phyloP scores from a whole-genome alignment of 2,329 filamentous ascomycete genomes.

The Alternaria arbusti region DNA sequence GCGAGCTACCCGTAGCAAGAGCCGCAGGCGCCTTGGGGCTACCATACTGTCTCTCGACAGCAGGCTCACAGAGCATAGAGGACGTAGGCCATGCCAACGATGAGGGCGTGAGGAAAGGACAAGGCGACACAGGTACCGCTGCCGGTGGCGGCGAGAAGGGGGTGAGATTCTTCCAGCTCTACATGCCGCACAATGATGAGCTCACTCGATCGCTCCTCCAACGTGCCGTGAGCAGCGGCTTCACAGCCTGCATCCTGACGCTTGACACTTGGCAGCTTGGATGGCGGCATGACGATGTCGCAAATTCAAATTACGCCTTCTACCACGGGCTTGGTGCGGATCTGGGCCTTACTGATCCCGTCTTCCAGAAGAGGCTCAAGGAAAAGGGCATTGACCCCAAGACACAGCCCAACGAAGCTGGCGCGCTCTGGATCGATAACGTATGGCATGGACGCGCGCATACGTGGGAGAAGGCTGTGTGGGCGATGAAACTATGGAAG shows the following conservation, averaged over 20 bases:
- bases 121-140: constrained; percentile 4
- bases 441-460: constrained; percentile 69
- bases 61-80: constrained; percentile 63
- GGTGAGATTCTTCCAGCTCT: constrained; percentile 67
- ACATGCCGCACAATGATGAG: constrained; percentile 68
- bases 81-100: constrained; percentile 64
- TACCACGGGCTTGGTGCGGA: constrained; percentile 67
- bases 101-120: constrained; percentile 19
- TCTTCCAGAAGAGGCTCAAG: constrained; percentile 62
- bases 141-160: constrained; percentile 10
- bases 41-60: constrained; percentile 66
- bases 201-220: constrained; percentile 62
- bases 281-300: constrained; percentile 66
- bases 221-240: constrained; percentile 63
- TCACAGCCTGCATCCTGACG: constrained; percentile 65
- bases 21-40: constrained; percentile 66
- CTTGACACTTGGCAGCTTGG: constrained; percentile 69
- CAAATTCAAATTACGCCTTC: constrained; percentile 66
- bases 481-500: constrained; percentile 66
- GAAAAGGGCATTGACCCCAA: constrained; percentile 61
- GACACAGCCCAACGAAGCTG: constrained; percentile 60
- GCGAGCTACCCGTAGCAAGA: constrained; percentile 65
- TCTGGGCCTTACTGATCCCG: constrained; percentile 64
- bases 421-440: constrained; percentile 68
- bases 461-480: constrained; percentile 71